Evolutionary conservation across 1,139 yeast genomes (phyloP).

Genomic region (Taphrina betulina): DNA sequence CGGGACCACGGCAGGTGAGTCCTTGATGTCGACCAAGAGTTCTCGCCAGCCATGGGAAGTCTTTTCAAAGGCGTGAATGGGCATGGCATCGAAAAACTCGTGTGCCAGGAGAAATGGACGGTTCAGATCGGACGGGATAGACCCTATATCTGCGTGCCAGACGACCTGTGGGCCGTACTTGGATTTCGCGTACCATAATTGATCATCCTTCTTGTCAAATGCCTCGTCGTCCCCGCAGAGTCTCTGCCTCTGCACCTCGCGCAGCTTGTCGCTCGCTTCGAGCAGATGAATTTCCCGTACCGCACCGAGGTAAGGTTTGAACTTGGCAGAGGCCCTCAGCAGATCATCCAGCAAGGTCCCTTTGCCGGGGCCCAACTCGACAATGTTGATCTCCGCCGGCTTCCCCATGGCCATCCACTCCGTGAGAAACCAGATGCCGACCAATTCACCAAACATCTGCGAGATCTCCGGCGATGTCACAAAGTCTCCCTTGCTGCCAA

Average conservation of each 20-base stretch:
- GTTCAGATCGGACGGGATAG: conserved; percentile 46
- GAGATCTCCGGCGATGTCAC: conserved; percentile 85
- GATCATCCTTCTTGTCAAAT: conserved; percentile 45
- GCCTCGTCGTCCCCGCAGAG: conserved; percentile 50
- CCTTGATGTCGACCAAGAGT: conserved; percentile 58
- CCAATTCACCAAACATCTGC: conserved; percentile 82
- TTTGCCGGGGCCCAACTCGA: conserved; percentile 87
- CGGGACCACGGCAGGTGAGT: conserved; percentile 32
- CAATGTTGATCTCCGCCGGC: conserved; percentile 55
- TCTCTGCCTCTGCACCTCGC: conserved; percentile 56
- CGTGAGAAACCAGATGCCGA: conserved; percentile 64
- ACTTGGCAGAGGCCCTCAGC: conserved; percentile 46
- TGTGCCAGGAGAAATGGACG: conserved; percentile 74
- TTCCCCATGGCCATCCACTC: conserved; percentile 61
- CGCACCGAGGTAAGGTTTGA: conserved; percentile 42
- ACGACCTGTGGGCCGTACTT: conserved; percentile 56
- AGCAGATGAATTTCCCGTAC: conserved; percentile 55
- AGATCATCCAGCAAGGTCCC: conserved; percentile 77
- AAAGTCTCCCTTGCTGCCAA: conserved; percentile 71
- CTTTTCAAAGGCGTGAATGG: conserved; percentile 65
- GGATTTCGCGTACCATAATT: conserved; percentile 46
- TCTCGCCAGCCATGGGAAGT: conserved; percentile 76
- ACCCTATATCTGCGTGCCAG: conserved; percentile 74
- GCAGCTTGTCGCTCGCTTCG: conserved; percentile 70
- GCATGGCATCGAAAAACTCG: conserved; percentile 85